Conservation (phyloP, 306 rosid genomes). For the Prunus davidiana region DNA sequence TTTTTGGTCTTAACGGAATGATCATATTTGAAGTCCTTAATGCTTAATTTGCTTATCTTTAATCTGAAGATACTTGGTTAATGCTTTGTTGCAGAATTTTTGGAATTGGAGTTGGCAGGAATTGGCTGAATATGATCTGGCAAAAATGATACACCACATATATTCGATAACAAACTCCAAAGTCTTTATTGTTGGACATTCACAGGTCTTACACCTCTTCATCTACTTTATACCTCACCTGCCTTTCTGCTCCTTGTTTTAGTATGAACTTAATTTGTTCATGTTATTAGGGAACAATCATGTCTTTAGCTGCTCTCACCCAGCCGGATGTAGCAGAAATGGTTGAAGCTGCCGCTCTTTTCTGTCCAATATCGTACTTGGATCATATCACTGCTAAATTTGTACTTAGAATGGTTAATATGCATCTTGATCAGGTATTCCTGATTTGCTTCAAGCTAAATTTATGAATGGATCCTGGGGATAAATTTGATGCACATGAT, state of each 20-base stretch:
- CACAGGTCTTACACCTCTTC: constrained; percentile 60
- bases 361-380: constrained; percentile 83
- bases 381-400: constrained; percentile 62
- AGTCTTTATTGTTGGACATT: constrained; percentile 82
- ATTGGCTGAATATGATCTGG: constrained; percentile 69
- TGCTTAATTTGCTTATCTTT: constrained; percentile 8
- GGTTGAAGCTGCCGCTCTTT: constrained; percentile 88
- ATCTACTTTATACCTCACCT: constrained; percentile 11
- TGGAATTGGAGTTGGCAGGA: constrained; percentile 99
- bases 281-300: constrained; percentile 73
- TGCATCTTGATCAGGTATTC: constrained; percentile 80
- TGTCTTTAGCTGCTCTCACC: constrained; percentile 72
- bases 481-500: constrained; percentile 29
- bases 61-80: constrained; percentile 16
- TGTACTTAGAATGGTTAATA: constrained; percentile 64
- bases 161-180: constrained; percentile 49
- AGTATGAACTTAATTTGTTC: constrained; percentile 12
- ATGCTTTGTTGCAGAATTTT: constrained; percentile 56
- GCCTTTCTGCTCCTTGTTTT: constrained; percentile 7
- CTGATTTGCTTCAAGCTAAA: constrained; percentile 1
- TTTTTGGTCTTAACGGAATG: neutral
- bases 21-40: neutral
- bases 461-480: constrained; percentile 13
- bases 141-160: constrained; percentile 65
- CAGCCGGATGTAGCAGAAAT: constrained; percentile 61